Evolutionary conservation across 2,329 filamentous ascomycete species (phyloP), one percentile per base, ranked within the genome.

Genomic region (Fusarium equiseti): DNA sequence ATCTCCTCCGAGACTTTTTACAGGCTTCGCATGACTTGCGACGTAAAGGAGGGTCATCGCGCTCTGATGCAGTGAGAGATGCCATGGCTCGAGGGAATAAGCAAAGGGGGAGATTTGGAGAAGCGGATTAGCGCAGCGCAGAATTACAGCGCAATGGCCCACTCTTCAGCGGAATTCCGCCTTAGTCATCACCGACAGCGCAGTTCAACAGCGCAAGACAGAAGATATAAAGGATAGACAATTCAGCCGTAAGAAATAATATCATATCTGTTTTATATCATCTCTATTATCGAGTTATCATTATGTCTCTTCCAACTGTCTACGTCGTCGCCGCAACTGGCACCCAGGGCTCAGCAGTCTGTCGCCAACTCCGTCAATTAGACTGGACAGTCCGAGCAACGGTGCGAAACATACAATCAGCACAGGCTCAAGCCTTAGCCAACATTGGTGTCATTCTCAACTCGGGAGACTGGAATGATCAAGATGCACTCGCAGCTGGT

Each of bases 1-100:
- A 61, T 43, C 58, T 22, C 13, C 58, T 26, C 1, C 58, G 58
- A 8, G 58, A 29, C 0, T 61, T 61, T 0, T 59, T 61, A 1
- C 58, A 61, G 3, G 58, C 53, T 2, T 61, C 32, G 10, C 58
- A 61, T 15, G 58, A 59, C 15, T 61, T 61, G 6, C 53, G 58
- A 16, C 58, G 20, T 6, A 55, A 22, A 11, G 58, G 58, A 2
- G 58, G 58, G 11, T 49, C 27, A 16, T 35, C 22, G 18, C 43
- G 58, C n/a, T 61, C 58, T 9, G 48, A 59, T 7, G 15, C 11
- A 15, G 43, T 44, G 11, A 16, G 27, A 10, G 22, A 4, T 9
- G 2, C 4, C 40, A 32, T n/a, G 15, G 10, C 18, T 24, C 20
- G n/a, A 44, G 22, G 22, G 10, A 44, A 24, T 24, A 18, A 44